These are phyloP conservation scores for Sodiomyces alkalinus DNA, from an alignment of 2,329 filamentous ascomycete species.

Conservation along the genomic window DNA sequence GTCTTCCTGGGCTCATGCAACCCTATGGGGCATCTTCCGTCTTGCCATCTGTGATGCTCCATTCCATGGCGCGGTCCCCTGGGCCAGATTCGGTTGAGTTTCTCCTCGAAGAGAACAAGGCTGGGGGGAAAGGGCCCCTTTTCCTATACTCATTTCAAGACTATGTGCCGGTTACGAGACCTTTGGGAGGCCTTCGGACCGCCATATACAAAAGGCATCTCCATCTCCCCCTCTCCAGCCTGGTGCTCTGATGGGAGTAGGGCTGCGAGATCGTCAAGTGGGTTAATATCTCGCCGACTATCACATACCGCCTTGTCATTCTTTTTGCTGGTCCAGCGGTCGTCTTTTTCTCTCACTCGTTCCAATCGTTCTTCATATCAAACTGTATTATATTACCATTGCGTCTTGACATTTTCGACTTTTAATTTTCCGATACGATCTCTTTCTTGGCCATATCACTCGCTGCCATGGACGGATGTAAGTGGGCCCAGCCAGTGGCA, in stretches of 20 bases:
- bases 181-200: background rate
- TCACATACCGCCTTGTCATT: no score
- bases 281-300: no score
- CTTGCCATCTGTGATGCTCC: background rate
- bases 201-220: slow-evolving; percentile 1
- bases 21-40: slow-evolving; percentile 5
- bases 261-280: no score
- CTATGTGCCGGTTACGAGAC: no score
- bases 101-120: no score
- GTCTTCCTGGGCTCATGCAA: slow-evolving; percentile 6
- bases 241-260: no score
- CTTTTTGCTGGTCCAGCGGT: no score
- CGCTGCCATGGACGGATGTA: slow-evolving; percentile 9
- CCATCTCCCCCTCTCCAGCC: no score
- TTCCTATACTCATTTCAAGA: no score
- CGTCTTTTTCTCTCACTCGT: background rate
- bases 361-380: background rate
- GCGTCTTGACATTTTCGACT: background rate
- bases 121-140: no score
- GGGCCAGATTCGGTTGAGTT: no score
- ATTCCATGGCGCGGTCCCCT: no score
- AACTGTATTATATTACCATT: background rate
- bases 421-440: slow-evolving; percentile 1
- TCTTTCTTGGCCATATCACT: background rate
- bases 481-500: background rate